Evolutionary conservation across 2,329 filamentous ascomycete genomes (phyloP).

Genomic region (Gaeumannomyces tritici): DNA sequence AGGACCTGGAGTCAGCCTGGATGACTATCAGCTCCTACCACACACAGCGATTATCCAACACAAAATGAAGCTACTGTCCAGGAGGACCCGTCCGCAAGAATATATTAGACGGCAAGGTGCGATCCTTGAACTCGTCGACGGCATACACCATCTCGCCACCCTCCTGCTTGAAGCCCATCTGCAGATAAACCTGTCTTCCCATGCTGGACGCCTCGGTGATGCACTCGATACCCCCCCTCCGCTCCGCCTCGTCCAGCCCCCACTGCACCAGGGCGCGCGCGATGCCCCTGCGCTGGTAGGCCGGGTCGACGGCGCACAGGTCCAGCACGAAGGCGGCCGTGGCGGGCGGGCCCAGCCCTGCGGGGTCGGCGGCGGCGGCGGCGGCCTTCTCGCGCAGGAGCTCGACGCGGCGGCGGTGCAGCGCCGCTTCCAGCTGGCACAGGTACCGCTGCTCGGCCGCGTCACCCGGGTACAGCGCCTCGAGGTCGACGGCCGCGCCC

Average conservation of each 20-base stretch:
- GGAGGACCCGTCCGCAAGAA: conserved; percentile 28
- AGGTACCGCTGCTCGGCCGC: conserved; percentile 34
- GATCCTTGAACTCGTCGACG: conserved; percentile 30
- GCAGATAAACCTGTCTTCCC: conserved; percentile 35
- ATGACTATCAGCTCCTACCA: too few species aligned
- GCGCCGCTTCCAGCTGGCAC: conserved; percentile 29
- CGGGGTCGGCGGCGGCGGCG: too few species aligned
- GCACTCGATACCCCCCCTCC: conserved; percentile 28
- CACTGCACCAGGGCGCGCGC: conserved; percentile 34
- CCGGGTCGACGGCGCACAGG: conserved; percentile 41
- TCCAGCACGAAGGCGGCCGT: conserved; percentile 34
- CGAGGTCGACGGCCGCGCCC: conserved; percentile 18
- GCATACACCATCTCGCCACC: conserved; percentile 30
- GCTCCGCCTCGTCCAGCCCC: conserved; percentile 33
- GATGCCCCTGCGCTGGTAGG: conserved; percentile 39
- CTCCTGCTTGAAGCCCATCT: conserved; percentile 33
- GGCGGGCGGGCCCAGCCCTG: conserved; percentile 24
- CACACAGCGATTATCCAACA: too few species aligned
- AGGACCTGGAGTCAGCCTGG: too few species aligned
- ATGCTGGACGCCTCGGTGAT: conserved; percentile 36
- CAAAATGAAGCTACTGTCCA: background rate
- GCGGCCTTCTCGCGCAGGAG: conserved; percentile 25
- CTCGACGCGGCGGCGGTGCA: conserved; percentile 32
- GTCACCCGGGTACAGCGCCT: conserved; percentile 30
- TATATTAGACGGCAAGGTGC: conserved; percentile 29